Percentiles rank a stretch among this genome's conserved stretches.
Conservation (phyloP, 2,329 filamentous ascomycete genomes). For the Claviceps sorghi region DNA sequence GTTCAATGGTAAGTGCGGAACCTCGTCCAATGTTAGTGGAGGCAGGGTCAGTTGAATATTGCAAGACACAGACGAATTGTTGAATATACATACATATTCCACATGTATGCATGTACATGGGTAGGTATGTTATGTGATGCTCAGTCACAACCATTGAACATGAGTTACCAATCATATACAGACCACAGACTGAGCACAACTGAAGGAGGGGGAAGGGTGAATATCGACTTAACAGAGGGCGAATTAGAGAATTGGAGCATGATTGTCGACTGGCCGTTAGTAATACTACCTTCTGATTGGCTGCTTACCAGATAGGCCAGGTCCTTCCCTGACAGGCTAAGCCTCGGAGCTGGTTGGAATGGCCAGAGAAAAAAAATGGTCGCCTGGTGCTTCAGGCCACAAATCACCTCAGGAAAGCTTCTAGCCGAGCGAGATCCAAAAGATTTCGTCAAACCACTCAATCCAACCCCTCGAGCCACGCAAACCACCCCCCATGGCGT, state of each 20-base stretch:
- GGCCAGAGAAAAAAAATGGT: constrained; percentile 20
- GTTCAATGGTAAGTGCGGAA: neutral
- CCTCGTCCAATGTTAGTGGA: neutral
- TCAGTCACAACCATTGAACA: neutral
- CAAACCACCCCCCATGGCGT: constrained; percentile 63
- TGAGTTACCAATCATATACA: too few species aligned
- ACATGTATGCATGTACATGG: too few species aligned
- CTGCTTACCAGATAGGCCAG: neutral
- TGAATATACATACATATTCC: too few species aligned
- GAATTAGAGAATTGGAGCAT: neutral
- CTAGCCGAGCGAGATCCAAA: constrained; percentile 29
- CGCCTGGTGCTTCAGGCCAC: constrained; percentile 24
- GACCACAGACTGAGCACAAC: neutral
- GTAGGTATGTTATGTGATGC: too few species aligned
- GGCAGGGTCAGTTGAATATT: neutral
- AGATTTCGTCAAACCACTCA: constrained; percentile 45
- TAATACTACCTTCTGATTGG: constrained; percentile 24
- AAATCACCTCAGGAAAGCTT: constrained; percentile 31
- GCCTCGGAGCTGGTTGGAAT: constrained; percentile 29
- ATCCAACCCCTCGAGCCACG: constrained; percentile 28
- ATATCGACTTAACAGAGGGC: neutral
- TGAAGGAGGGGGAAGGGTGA: neutral
- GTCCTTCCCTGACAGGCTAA: constrained; percentile 8
- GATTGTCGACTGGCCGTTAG: constrained; percentile 9
- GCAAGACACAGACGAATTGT: neutral